phyloP scores from a whole-genome alignment of 192 early-diverging fungal genomes.

The Linnemannia zychae region DNA sequence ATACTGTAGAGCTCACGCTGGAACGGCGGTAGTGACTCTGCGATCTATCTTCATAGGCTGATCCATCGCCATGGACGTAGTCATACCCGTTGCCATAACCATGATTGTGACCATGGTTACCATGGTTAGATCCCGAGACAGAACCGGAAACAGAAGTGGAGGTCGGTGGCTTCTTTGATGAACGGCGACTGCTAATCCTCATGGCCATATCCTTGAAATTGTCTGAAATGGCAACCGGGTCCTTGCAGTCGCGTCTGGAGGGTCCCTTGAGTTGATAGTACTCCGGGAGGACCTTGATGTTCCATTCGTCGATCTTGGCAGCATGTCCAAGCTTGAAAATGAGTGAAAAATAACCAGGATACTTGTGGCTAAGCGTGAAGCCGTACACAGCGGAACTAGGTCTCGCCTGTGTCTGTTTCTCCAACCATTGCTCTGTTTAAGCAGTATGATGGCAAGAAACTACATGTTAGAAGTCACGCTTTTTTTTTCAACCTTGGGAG shows the following conservation, averaged over 20 bases:
- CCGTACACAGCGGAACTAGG: conserved; percentile 86
- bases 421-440: conserved; percentile 59
- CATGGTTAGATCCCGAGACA: too few relatives aligned
- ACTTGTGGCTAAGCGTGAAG: conserved; percentile 74
- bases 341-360: conserved; percentile 82
- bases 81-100: too few relatives aligned
- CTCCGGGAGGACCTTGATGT: conserved; percentile 81
- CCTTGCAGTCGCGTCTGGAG: conserved; percentile 74
- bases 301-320: conserved; percentile 74
- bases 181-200: conserved; percentile 32
- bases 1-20: not conserved
- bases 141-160: not conserved
- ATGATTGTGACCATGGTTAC: too few relatives aligned
- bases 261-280: conserved; percentile 80
- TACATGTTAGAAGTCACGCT: not conserved
- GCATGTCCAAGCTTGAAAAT: conserved; percentile 83
- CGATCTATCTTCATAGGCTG: not conserved
- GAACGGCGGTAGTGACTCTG: not conserved
- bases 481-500: conserved; percentile 26
- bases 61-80: not conserved
- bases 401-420: conserved; percentile 63
- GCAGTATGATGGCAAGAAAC: conserved; percentile 26
- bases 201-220: conserved; percentile 66
- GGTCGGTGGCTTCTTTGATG: not conserved
- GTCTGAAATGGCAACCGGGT: conserved; percentile 84